A percentile compares a stretch with the other conserved stretches of the same genome.
Conservation (phyloP, 176 grass and related monocot genomes). For the Aegilops bicornis region DNA sequence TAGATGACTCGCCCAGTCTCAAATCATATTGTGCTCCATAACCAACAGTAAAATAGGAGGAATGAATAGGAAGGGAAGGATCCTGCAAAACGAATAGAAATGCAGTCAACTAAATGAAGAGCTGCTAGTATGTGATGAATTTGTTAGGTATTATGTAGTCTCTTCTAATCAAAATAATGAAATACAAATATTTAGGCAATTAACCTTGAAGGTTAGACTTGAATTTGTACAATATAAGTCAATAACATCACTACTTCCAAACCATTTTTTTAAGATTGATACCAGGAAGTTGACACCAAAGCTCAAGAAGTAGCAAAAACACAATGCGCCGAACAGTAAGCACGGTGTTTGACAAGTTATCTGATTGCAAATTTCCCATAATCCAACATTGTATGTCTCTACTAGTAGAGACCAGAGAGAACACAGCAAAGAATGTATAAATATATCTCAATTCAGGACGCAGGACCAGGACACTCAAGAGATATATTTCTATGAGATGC, state of each 20-base stretch:
- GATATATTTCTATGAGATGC: not conserved
- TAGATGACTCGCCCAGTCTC: constrained; percentile 62
- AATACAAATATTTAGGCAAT: constrained; percentile 6
- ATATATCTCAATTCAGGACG: not conserved
- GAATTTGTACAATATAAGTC: not conserved
- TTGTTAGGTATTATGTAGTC: not conserved
- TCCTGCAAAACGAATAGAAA: constrained; percentile 45
- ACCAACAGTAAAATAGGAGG: constrained; percentile 78
- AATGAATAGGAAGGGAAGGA: constrained; percentile 72
- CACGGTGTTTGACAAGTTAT: not conserved
- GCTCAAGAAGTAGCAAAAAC: not conserved
- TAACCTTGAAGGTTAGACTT: not conserved
- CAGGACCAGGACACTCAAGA: not conserved
- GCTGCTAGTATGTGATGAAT: not conserved
- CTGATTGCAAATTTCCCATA: not conserved
- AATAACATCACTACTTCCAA: not conserved
- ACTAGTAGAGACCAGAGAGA: not conserved
- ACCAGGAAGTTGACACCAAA: not conserved
- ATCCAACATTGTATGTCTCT: not conserved
- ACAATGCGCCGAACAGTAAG: not conserved
- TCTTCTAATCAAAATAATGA: not conserved
- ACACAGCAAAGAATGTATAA: not conserved
- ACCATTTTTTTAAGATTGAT: not conserved
- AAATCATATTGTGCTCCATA: constrained; percentile 77
- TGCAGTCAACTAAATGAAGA: constrained; percentile 18